These are phyloP conservation scores for Arabidopsis suecica DNA, from an alignment of 345 rosid species.

Conservation along the genomic window DNA sequence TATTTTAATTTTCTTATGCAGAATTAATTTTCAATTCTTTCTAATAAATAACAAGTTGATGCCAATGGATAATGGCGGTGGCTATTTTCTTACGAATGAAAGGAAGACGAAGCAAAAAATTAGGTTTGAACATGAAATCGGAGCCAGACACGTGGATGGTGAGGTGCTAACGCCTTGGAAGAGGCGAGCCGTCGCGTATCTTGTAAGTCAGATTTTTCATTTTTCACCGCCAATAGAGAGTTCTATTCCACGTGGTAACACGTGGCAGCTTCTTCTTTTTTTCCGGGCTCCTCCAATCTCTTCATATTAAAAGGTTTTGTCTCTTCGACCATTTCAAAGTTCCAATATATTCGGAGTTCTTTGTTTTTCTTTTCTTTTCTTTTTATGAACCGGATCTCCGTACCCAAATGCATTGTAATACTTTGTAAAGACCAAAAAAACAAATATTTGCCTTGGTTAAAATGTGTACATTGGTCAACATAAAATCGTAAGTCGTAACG, in stretches of 20 bases:
- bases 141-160: slow-evolving; percentile 33
- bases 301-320: slow-evolving; percentile 1
- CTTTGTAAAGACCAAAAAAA: not conserved
- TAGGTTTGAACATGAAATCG: not conserved
- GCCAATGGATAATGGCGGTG: slow-evolving; percentile 42
- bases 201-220: slow-evolving; percentile 5
- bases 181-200: slow-evolving; percentile 46
- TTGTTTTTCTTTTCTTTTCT: not conserved
- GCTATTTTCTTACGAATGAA: slow-evolving; percentile 10
- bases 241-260: slow-evolving; percentile 33
- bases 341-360: slow-evolving; percentile 35
- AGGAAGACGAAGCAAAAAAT: not conserved
- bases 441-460: not conserved
- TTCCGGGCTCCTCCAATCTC: not conserved
- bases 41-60: not conserved
- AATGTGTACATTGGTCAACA: not conserved
- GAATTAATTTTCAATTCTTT: not conserved
- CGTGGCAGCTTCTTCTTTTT: slow-evolving; percentile 15
- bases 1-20: not conserved
- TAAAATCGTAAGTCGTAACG: not conserved
- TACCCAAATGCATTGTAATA: not conserved
- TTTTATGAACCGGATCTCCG: not conserved
- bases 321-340: slow-evolving; percentile 18
- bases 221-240: not conserved
- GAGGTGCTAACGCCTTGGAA: slow-evolving; percentile 32